Evolutionary conservation across 1,284 basidiomycete genomes (phyloP).

Genomic region (Somion occarium): DNA sequence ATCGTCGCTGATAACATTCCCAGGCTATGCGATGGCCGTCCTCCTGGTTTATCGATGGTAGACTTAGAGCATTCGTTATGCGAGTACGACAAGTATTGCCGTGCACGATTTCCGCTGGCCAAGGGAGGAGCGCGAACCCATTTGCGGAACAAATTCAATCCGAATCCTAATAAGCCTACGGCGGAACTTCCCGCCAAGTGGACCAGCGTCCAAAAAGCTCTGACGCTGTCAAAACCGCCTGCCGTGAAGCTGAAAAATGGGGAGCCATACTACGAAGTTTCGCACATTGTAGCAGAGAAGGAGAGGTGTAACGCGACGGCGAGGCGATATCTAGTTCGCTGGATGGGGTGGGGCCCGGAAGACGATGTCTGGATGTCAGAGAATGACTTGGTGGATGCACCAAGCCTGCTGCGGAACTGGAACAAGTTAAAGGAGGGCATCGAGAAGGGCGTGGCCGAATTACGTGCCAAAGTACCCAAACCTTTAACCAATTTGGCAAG

Average conservation of each 20-base stretch:
- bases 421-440: constrained; percentile 19
- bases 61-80: constrained; percentile 44
- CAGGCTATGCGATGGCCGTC: constrained; percentile 18
- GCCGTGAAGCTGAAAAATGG: constrained; percentile 17
- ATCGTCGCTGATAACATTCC: constrained; percentile 25
- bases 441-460: constrained; percentile 21
- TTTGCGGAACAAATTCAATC: constrained; percentile 18
- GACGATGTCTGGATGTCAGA: constrained; percentile 42
- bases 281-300: constrained; percentile 31
- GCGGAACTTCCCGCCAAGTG: constrained; percentile 30
- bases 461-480: constrained; percentile 7
- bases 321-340: constrained; percentile 36
- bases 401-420: constrained; percentile 30
- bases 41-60: constrained; percentile 29
- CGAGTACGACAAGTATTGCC: constrained; percentile 40
- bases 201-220: constrained; percentile 12
- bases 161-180: constrained; percentile 18
- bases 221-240: constrained; percentile 14
- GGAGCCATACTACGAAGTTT: constrained; percentile 27
- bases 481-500: neutral
- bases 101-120: constrained; percentile 27
- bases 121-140: constrained; percentile 24
- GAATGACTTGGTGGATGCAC: constrained; percentile 30
- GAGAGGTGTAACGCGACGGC: constrained; percentile 2
- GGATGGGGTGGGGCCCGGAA: constrained; percentile 40